phyloP scores from a whole-genome alignment of 2,329 filamentous ascomycete species.

The Phymatotrichopsis omnivora region DNA sequence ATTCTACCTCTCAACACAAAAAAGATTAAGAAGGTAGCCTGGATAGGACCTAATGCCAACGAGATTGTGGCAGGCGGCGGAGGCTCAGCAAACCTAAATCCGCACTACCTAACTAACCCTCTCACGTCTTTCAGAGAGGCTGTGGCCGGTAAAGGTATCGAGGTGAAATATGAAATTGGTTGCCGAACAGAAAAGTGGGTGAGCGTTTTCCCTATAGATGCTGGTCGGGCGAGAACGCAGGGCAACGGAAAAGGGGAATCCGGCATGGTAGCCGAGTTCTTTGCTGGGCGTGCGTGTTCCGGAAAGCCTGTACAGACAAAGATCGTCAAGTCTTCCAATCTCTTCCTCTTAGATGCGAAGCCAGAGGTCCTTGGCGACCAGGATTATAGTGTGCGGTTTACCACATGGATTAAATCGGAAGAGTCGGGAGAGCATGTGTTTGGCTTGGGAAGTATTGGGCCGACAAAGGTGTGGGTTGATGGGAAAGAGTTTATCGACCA shows the following conservation, averaged over 20 bases:
- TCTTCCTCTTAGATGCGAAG: constrained; percentile 37
- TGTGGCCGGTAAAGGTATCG: constrained; percentile 15
- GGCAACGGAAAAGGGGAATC: constrained; percentile 24
- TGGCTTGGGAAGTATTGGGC: constrained; percentile 31
- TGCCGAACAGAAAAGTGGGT: constrained; percentile 31
- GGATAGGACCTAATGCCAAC: constrained; percentile 48
- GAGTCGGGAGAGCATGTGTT: constrained; percentile 30
- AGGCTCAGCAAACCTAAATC: constrained; percentile 30
- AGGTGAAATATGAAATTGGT: constrained; percentile 26
- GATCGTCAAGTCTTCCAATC: constrained; percentile 35
- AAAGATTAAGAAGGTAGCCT: constrained; percentile 39
- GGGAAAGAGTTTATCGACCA: constrained; percentile 29
- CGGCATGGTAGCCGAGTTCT: constrained; percentile 29
- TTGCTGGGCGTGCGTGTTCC: constrained; percentile 25
- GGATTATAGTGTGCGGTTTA: constrained; percentile 30
- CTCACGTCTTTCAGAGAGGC: constrained; percentile 27
- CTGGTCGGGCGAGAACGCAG: constrained; percentile 44
- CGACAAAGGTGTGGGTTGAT: constrained; percentile 29
- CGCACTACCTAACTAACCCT: constrained; percentile 30
- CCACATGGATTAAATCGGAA: constrained; percentile 29
- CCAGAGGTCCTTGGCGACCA: constrained; percentile 46
- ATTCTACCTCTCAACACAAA: constrained; percentile 51
- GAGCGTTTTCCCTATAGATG: constrained; percentile 36
- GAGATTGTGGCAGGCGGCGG: constrained; percentile 33
- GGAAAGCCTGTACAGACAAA: constrained; percentile 22